phyloP scores from a whole-genome alignment of 2,329 filamentous ascomycete species.

The Penicillium sp. region DNA sequence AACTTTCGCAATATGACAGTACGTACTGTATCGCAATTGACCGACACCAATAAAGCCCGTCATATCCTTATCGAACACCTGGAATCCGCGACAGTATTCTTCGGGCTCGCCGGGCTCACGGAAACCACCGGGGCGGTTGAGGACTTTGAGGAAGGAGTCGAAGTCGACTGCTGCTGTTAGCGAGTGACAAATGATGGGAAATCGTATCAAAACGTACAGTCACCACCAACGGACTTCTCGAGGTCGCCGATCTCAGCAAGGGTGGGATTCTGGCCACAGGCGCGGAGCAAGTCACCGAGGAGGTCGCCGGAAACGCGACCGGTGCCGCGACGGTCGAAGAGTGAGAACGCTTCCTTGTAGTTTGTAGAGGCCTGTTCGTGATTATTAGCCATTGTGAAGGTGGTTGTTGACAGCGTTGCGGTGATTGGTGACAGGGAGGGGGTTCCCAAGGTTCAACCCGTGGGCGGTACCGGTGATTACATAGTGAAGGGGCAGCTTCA shows the following conservation, averaged over 20 bases:
- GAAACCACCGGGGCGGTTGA: slow-evolving; percentile 97
- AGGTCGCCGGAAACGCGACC: slow-evolving; percentile 84
- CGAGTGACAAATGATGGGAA: background rate
- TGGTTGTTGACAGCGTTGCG: background rate
- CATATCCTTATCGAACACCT: slow-evolving; percentile 99
- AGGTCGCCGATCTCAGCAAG: slow-evolving; percentile 89
- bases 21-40: slow-evolving; percentile 82
- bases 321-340: slow-evolving; percentile 99
- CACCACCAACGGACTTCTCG: slow-evolving; percentile 83
- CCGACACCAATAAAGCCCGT: slow-evolving; percentile 97
- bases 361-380: slow-evolving; percentile 74
- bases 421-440: slow-evolving; percentile 3
- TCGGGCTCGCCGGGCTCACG: slow-evolving; percentile 96
- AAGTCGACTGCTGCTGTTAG: slow-evolving; percentile 74
- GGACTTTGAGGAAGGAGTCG: slow-evolving; percentile 92
- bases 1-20: background rate
- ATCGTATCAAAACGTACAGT: slow-evolving; percentile 69
- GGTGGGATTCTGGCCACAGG: slow-evolving; percentile 97
- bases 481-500: background rate
- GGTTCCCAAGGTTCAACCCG: background rate
- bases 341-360: slow-evolving; percentile 99
- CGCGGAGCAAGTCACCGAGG: slow-evolving; percentile 90
- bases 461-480: background rate
- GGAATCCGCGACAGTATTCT: slow-evolving; percentile 97
- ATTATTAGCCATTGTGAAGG: slow-evolving; percentile 26